Conservation (phyloP, 2,329 filamentous ascomycete species). For the Triangularia verruculosa region DNA sequence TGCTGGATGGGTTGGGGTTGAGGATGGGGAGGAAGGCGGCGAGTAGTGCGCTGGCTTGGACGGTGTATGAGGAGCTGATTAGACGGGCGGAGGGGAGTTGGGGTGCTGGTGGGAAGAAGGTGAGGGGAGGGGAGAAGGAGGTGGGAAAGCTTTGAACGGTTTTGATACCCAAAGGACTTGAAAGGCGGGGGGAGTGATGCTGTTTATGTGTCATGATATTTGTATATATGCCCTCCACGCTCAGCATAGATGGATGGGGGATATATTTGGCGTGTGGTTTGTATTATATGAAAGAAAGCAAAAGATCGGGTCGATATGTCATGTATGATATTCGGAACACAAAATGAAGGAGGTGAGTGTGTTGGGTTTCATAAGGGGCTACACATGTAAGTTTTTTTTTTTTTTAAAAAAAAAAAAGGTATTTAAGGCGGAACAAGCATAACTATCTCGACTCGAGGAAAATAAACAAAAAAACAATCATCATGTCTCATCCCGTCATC, state of each 20-base stretch:
- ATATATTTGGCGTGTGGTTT: not conserved
- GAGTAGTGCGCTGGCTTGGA: conserved; percentile 95
- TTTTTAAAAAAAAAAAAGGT: conserved; percentile 6
- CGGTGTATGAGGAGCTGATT: conserved; percentile 90
- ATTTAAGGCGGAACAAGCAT: conserved; percentile 3
- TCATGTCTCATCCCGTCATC: conserved; percentile 16
- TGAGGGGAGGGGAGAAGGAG: conserved; percentile 19
- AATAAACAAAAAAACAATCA: conserved; percentile 4
- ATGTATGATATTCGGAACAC: not conserved
- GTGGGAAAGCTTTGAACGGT: conserved; percentile 2
- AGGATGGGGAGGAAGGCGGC: conserved; percentile 88
- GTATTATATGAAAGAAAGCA: not conserved
- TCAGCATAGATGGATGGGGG: not conserved
- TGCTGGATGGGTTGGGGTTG: conserved; percentile 83
- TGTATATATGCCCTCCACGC: not conserved
- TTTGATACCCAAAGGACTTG: too few species aligned
- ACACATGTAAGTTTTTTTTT: too few species aligned
- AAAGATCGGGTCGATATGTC: not conserved
- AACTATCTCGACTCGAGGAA: conserved; percentile 11
- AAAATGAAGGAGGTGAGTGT: not conserved
- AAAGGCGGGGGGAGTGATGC: not conserved
- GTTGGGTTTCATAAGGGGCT: too few species aligned
- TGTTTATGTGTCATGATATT: not conserved
- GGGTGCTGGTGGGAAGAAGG: not conserved
- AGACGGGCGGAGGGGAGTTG: conserved; percentile 55